Conservation (phyloP, 2,329 filamentous ascomycete species). For the Aspergillus terreus region DNA sequence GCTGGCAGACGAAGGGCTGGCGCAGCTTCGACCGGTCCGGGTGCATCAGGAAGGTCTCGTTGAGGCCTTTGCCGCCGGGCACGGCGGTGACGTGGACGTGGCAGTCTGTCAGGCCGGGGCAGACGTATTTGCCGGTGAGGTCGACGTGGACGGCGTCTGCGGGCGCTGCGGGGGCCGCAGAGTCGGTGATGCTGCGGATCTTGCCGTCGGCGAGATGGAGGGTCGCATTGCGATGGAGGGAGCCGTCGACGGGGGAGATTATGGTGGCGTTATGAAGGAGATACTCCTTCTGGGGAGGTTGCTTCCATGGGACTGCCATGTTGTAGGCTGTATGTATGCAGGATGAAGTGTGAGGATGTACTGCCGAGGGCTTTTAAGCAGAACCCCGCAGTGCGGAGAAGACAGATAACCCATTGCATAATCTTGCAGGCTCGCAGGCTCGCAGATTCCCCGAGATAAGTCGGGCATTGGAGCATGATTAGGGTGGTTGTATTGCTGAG, state of each 20-base stretch:
- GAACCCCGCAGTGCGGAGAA: no score
- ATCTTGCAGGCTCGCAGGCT: no score
- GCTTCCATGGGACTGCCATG: not conserved
- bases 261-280: not conserved
- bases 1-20: slow-evolving; percentile 7
- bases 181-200: not conserved
- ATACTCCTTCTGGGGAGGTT: not conserved
- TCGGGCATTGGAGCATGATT: no score
- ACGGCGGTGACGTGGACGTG: slow-evolving; percentile 49
- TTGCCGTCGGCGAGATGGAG: not conserved
- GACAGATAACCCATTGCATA: no score
- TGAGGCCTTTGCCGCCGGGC: slow-evolving; percentile 34
- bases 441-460: no score
- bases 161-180: not conserved
- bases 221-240: not conserved
- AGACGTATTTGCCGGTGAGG: slow-evolving; percentile 44
- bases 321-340: not conserved
- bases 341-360: not conserved
- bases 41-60: slow-evolving; percentile 19
- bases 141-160: slow-evolving; percentile 27
- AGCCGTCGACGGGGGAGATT: not conserved
- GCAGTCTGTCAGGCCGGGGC: slow-evolving; percentile 51
- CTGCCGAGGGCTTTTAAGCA: not conserved
- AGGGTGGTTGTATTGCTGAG: no score
- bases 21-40: slow-evolving; percentile 17